A percentile compares a stretch with the other conserved stretches of the same genome.
These are phyloP conservation scores for Bipolaris oryzae DNA, from an alignment of 2,329 filamentous ascomycete species.

Conservation along the genomic window DNA sequence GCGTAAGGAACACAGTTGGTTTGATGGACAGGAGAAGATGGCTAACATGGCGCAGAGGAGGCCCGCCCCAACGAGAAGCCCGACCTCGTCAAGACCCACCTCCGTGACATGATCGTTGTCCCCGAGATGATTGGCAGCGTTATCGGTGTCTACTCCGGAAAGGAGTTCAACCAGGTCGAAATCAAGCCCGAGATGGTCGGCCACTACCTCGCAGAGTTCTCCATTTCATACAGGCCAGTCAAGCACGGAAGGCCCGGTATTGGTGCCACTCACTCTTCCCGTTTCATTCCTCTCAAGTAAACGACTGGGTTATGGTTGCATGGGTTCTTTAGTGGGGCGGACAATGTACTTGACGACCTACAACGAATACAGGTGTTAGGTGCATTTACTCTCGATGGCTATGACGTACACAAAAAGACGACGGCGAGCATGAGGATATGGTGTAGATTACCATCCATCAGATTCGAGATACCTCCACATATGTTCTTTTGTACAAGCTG, in stretches of 20 bases:
- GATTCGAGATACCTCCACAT: slow-evolving; percentile 40
- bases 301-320: slow-evolving; percentile 49
- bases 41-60: slow-evolving; percentile 29
- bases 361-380: slow-evolving; percentile 48
- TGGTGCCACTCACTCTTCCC: slow-evolving; percentile 99
- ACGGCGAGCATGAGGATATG: slow-evolving; percentile 38
- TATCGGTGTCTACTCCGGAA: slow-evolving; percentile 99
- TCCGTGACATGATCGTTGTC: slow-evolving; percentile 99
- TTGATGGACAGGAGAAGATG: not conserved
- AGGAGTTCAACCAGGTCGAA: slow-evolving; percentile 99
- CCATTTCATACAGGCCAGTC: slow-evolving; percentile 99
- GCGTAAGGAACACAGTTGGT: slow-evolving; percentile 18
- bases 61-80: slow-evolving; percentile 94
- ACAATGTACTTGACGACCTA: slow-evolving; percentile 51
- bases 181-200: slow-evolving; percentile 99
- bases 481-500: not conserved
- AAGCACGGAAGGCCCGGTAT: slow-evolving; percentile 99
- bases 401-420: slow-evolving; percentile 41
- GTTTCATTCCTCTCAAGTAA: slow-evolving; percentile 99
- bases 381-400: slow-evolving; percentile 44
- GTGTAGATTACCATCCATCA: slow-evolving; percentile 41
- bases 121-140: slow-evolving; percentile 99
- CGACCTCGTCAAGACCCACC: slow-evolving; percentile 98
- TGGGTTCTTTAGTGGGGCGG: slow-evolving; percentile 46
- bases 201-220: slow-evolving; percentile 99